These are phyloP conservation scores for Westerdykella ornata DNA, from an alignment of 2,329 filamentous ascomycete species.

Conservation along the genomic window DNA sequence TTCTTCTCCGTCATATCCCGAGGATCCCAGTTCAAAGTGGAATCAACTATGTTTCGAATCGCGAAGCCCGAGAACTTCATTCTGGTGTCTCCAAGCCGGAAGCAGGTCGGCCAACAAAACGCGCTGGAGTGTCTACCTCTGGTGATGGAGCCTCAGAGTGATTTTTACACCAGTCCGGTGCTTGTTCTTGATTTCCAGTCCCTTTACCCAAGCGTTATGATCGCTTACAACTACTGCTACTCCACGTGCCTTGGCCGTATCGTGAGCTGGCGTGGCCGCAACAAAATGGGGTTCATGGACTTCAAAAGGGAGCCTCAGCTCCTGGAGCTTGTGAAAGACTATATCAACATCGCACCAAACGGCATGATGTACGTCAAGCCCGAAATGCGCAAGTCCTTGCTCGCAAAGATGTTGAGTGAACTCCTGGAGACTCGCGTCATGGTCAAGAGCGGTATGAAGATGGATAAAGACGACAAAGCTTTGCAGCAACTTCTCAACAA, in stretches of 20 bases:
- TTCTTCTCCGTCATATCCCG: constrained; percentile 95
- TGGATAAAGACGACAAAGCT: constrained; percentile 78
- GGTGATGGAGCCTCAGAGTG: constrained; percentile 95
- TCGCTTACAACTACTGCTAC: constrained; percentile 98
- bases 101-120: constrained; percentile 90
- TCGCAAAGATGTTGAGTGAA: constrained; percentile 94
- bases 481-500: constrained; percentile 88
- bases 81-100: constrained; percentile 79
- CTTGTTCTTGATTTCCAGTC: constrained; percentile 94
- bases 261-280: constrained; percentile 77
- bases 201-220: constrained; percentile 95
- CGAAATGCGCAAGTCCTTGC: constrained; percentile 76
- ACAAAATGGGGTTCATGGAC: constrained; percentile 91
- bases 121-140: constrained; percentile 88
- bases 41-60: constrained; percentile 97
- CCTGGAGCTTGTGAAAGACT: constrained; percentile 68
- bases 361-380: constrained; percentile 92
- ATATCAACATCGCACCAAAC: constrained; percentile 90
- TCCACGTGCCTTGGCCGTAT: constrained; percentile 90
- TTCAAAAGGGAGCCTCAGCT: constrained; percentile 72
- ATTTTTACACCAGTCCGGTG: constrained; percentile 84
- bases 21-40: constrained; percentile 96
- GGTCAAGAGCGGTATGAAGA: constrained; percentile 96
- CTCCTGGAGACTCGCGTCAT: constrained; percentile 94
- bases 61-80: constrained; percentile 95